A percentile compares a stretch with the other conserved stretches of the same genome.
These are phyloP conservation scores for Penicillium manginii DNA, from an alignment of 495 filamentous ascomycete species.

Conservation along the genomic window DNA sequence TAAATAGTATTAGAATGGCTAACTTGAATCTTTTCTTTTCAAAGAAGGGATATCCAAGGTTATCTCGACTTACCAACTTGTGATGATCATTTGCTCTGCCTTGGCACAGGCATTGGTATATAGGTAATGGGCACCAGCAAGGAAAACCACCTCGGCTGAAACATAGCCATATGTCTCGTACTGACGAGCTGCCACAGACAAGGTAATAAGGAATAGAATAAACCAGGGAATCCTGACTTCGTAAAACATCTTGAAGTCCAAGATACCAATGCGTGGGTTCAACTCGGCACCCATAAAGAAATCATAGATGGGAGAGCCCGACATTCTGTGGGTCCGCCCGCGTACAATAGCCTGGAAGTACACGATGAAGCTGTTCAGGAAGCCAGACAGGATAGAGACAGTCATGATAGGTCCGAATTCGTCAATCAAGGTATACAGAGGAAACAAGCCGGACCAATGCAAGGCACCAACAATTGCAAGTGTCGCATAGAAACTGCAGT, in stretches of 20 bases:
- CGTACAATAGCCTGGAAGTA: slow-evolving; percentile 78
- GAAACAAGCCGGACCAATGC: slow-evolving; percentile 79
- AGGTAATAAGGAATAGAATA: slow-evolving; percentile 78
- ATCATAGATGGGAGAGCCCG: slow-evolving; percentile 88
- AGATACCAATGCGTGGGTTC: slow-evolving; percentile 76
- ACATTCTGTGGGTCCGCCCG: slow-evolving; percentile 86
- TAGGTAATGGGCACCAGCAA: slow-evolving; percentile 87
- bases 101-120: slow-evolving; percentile 96
- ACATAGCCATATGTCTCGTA: slow-evolving; percentile 88
- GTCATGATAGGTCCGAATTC: slow-evolving; percentile 87
- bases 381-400: slow-evolving; percentile 86
- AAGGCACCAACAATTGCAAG: slow-evolving; percentile 65
- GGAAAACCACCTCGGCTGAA: slow-evolving; percentile 78
- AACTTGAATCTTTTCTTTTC: background rate
- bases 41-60: background rate
- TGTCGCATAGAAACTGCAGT: slow-evolving; percentile 79
- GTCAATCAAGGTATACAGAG: slow-evolving; percentile 81
- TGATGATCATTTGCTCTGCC: slow-evolving; percentile 90
- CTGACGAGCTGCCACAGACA: slow-evolving; percentile 79
- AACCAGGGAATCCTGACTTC: slow-evolving; percentile 96
- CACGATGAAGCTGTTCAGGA: slow-evolving; percentile 72
- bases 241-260: slow-evolving; percentile 99
- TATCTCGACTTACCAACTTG: slow-evolving; percentile 59
- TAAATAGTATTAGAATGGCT: background rate
- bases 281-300: slow-evolving; percentile 99